These are phyloP conservation scores for Backusella macrospora DNA, from an alignment of 192 early-diverging fungal species.

Conservation along the genomic window DNA sequence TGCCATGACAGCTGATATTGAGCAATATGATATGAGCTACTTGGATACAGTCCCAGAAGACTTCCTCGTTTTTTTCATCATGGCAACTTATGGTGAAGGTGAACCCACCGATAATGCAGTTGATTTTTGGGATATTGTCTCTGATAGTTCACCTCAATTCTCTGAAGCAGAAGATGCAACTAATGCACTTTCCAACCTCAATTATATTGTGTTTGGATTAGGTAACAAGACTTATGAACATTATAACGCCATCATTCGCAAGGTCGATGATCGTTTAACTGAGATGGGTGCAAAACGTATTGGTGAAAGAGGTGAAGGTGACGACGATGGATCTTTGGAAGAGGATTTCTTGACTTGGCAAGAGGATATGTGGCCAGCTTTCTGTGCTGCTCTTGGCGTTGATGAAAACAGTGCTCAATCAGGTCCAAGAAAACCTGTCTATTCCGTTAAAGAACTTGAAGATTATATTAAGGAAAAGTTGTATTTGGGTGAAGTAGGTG, in stretches of 20 bases:
- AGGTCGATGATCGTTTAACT: constrained; percentile 67
- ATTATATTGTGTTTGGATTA: constrained; percentile 79
- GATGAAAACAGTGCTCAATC: constrained; percentile 43
- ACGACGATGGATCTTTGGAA: constrained; percentile 95
- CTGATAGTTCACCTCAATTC: constrained; percentile 73
- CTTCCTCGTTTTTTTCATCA: constrained; percentile 82
- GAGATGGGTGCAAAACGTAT: constrained; percentile 77
- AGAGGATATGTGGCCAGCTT: constrained; percentile 77
- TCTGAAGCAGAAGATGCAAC: constrained; percentile 63
- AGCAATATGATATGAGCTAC: constrained; percentile 90
- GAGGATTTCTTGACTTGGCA: constrained; percentile 98
- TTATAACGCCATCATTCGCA: constrained; percentile 84
- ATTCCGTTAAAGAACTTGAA: constrained; percentile 57
- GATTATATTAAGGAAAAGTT: constrained; percentile 40
- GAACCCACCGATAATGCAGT: constrained; percentile 98
- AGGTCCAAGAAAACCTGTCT: constrained; percentile 45
- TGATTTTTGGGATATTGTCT: constrained; percentile 90
- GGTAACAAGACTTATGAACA: constrained; percentile 92
- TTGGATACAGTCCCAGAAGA: constrained; percentile 71
- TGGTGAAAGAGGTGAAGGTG: constrained; percentile 88
- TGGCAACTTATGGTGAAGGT: constrained; percentile 98
- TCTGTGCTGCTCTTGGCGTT: constrained; percentile 74
- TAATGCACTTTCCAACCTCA: constrained; percentile 53
- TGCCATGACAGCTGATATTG: constrained; percentile 82
- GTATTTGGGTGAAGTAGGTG: constrained; percentile 49